Base-by-base conservation (phyloP, 768 basidiomycete species). In the Pleurotus citrinopileatus region DNA sequence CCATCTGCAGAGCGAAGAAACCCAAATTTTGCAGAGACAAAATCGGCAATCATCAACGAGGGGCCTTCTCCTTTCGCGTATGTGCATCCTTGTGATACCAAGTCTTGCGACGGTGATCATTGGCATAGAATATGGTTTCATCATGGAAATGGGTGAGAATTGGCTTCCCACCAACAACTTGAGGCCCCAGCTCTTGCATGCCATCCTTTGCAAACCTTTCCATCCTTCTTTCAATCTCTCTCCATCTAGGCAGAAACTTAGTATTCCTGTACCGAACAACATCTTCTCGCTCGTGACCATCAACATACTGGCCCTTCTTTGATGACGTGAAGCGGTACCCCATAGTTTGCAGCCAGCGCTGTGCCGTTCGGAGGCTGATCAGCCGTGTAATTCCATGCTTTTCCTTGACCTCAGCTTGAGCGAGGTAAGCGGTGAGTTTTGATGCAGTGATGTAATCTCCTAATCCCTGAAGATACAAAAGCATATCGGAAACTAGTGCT, bases 261-360 rank as follows among this genome's bases (percentile, higher is more conserved):
- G 59, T 29, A 15, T 69, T 59, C 0, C 59, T 61, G 42, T 73
- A 71, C 1, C 53, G 22, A 3, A 70, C 65, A 0, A 74, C 67
- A 60, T 73, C 70, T 5, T 47, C 55, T 0, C 64, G 59, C 42
- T 72, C 67, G 50, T 73, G 64, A 2, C 72, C 71, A 60, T 73
- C 71, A 25, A 65, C 59, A 59, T 58, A 72, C 43, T 64, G 61
- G 3, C 69, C 68, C 8, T 50, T 61, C 1, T 56, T 59, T 0
- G 19, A 56, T 19, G 54, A 48, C 3, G 37, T 52, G 56, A 57
- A 62, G 1, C 59, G 52, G 47, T 55, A 66, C 3, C 51, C 59
- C 32, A 61, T 40, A 9, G 9, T 28, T 8, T 60, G 27, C 56
- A 67, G 60, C 60, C 61, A 65, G n/a, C 48, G 54, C 22, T 63